Conservation (phyloP, 1,284 basidiomycete species). For the Coniferiporia sulphurascens region DNA sequence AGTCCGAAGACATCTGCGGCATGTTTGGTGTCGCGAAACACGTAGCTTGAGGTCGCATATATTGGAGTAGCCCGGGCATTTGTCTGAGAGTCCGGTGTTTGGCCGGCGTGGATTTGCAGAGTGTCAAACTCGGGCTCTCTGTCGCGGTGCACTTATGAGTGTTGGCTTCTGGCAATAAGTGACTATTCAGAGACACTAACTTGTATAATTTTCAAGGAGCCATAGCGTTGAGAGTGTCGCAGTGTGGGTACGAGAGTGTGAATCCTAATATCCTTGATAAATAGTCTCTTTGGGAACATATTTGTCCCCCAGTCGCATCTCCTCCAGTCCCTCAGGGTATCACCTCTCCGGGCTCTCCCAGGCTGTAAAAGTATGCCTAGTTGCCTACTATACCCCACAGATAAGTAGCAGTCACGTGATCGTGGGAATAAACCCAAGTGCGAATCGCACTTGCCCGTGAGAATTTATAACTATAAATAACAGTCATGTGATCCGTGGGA, state of each 20-base stretch:
- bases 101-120: slow-evolving; percentile 80
- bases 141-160: neutral
- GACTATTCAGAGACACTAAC: neutral
- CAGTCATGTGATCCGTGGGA: no score
- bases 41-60: slow-evolving; percentile 73
- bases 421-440: no score
- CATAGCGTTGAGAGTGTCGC: slow-evolving; percentile 1
- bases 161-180: neutral
- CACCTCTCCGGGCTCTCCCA: no score
- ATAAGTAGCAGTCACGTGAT: no score
- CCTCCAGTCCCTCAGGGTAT: no score
- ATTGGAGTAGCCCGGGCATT: slow-evolving; percentile 82
- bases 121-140: slow-evolving; percentile 78
- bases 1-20: slow-evolving; percentile 81
- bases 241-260: neutral
- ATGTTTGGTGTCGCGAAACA: slow-evolving; percentile 83
- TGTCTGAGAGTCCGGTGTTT: slow-evolving; percentile 64
- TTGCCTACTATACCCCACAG: no score
- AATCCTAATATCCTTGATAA: no score
- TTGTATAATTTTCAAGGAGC: slow-evolving; percentile 16
- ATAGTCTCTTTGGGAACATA: no score
- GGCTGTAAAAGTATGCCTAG: no score
- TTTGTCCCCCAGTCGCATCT: no score
- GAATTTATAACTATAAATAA: no score
- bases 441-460: no score